Base-by-base conservation (phyloP, 495 filamentous ascomycete species). In the Penicillium flavigenum region DNA sequence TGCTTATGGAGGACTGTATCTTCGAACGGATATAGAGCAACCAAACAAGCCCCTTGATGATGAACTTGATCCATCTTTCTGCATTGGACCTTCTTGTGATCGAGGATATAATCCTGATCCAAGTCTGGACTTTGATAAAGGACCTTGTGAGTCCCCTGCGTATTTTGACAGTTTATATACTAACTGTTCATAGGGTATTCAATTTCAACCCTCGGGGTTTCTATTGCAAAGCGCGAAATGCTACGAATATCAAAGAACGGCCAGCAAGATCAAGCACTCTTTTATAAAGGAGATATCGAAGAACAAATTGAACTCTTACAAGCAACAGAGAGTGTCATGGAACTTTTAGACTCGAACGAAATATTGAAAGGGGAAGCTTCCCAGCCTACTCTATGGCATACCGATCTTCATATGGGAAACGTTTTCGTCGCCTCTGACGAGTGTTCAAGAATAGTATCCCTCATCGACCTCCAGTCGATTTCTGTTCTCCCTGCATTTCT, bases 331-430 rank as follows among this genome's bases (percentile, higher is more conserved):
- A 51, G 39, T 16, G 26, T 72, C 10, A 63, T 72, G 52, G 26
- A 39, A 11, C 54, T 60, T 8, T 38, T 72, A 56, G 62, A 63
- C 48, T 61, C 58, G 8, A 52, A 64, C 43, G 29, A 60, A 45
- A 19, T 41, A 39, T 53, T 72, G 12, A 31, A 24, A 20, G 17
- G 5, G 47, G 32, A 61, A 47, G 47, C 47, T 32, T 31, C 55
- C 42, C 57, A 69, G 50, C 66, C 67, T 39, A 72, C 63, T n/a
- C 48, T 76, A 36, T 74, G 68, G 66, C 66, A 76, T 46, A 70
- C 69, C n/a, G 72, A 75, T 60, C 64, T 73, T 36, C 61, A 73
- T 32, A 69, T 70, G 65, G 72, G 69, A 42, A 76, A 76, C 47
- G 73, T 76, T 17, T 73, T 60, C 51, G 67, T 72, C 34, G 47